Evolutionary conservation across 2,329 filamentous ascomycete species (phyloP).

Genomic region (Lasiodiplodia citricola): DNA sequence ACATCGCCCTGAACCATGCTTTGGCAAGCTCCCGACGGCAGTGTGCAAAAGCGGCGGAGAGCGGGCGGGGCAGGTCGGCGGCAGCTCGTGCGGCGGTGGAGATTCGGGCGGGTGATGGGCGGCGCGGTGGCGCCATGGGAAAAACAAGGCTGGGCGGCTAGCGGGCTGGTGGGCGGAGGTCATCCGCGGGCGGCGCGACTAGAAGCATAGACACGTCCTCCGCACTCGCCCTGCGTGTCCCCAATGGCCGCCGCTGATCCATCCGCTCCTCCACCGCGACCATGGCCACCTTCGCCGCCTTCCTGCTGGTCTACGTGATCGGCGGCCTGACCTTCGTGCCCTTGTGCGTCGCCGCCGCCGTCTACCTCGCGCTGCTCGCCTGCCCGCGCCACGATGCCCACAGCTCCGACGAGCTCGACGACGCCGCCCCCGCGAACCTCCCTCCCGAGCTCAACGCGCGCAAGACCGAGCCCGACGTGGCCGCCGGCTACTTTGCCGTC

Average conservation of each 20-base stretch:
- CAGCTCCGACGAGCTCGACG: constrained; percentile 57
- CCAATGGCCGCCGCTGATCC: constrained; percentile 22
- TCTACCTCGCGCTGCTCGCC: constrained; percentile 72
- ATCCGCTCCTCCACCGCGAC: constrained; percentile 10
- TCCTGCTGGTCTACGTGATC: constrained; percentile 79
- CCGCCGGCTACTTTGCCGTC: constrained; percentile 93
- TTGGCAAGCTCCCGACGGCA: too few species aligned
- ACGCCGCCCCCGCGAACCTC: constrained; percentile 50
- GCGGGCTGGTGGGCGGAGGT: not conserved
- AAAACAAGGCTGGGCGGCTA: not conserved
- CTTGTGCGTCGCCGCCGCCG: constrained; percentile 64
- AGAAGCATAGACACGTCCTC: not conserved
- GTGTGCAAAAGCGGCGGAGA: too few species aligned
- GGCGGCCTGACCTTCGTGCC: constrained; percentile 90
- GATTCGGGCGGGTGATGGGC: not conserved
- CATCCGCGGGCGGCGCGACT: not conserved
- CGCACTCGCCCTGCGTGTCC: constrained; percentile 18
- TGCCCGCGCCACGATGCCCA: constrained; percentile 63
- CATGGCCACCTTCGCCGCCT: constrained; percentile 51
- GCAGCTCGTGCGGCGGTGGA: not conserved
- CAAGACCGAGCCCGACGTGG: constrained; percentile 73
- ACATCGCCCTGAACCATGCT: too few species aligned
- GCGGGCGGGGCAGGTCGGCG: too few species aligned
- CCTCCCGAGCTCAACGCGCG: constrained; percentile 64
- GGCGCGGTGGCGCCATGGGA: too few species aligned